Evolutionary conservation across 2,329 filamentous ascomycete species (phyloP), one percentile per base, ranked within the genome.

Genomic region (Pseudogymnoascus sp.): DNA sequence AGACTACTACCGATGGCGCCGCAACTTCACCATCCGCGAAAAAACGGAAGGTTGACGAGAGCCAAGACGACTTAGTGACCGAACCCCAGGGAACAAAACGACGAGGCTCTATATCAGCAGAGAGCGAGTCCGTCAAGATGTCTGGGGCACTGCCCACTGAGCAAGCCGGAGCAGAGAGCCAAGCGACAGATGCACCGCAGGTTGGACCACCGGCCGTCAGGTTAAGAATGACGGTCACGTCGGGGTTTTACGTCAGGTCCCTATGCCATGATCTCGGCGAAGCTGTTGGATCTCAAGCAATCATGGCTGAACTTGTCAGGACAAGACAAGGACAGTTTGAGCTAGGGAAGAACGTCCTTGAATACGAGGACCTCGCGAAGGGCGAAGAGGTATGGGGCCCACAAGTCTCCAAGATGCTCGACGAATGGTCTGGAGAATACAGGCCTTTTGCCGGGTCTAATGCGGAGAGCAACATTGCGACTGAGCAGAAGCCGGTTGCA

Each of bases 211-310:
- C 93, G 1, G 94, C 93, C 0, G 90, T 85, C 59, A 88, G 85
- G 71, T 85, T 99, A 65, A 87, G 89, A 63, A 91, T 99, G 84
- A 96, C 90, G 0, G 93, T 97, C 61, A 92, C 92, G 1, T 96
- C 92, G 0, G 94, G 94, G 40, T 99, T 97, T 80, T 99, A 99
- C 75, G 92, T 99, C 12, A 89, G 94, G 66, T 95, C 90, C 64
- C 85, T 99, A 69, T 92, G 91, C 70, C 92, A 97, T 73, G 94
- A 99, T 71, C 82, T 99, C 3, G 94, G 93, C 21, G 80, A 86
- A 67, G 91, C 91, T 68, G 81, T 97, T 12, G 86, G 84, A 61
- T 96, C 91, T 11, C 86, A 90, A 23, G 94, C 84, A 35, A 81
- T 94, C 67, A 97, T 99, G 93, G 85, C 90, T 21, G 86, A 89